Base-by-base conservation (phyloP, 169 alveolate genomes). In the Plasmodium fragile region DNA sequence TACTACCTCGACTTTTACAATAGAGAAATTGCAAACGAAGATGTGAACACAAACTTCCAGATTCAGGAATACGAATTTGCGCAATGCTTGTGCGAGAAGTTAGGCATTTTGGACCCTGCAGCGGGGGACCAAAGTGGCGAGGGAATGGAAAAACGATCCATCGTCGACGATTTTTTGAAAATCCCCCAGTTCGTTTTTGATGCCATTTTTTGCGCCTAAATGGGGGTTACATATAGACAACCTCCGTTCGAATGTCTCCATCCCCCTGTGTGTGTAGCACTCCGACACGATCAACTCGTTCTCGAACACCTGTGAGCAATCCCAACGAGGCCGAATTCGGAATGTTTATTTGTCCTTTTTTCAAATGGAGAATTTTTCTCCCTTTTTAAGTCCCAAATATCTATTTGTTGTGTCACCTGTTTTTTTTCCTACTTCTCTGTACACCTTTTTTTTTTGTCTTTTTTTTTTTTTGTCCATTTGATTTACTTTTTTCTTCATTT, bases 171-270 rank as follows among this genome's bases (percentile, higher is more conserved):
- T 59, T 89, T 89, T 78, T 18, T 59, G 8, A 78, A 89, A 16
- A 89, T 89, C 36, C 94, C 94, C 0, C 59, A 39, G 36, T 89
- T 89, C 55, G 71, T 89, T 89, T 89, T 89, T 43, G 75, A 59
- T 16, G 18, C 94, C n/a, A 78, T 89, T 78, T 77, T 89, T 77
- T 78, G 30, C 59, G 78, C 84, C 1, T 85, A 85, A 75, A 71
- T 71, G 55, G 70, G 25, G 6, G 41, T 16, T 49, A 13, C 59
- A 49, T 49, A 13, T 22, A 49, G 22, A 49, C 22, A 49, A 7
- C 7, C 59, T 13, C 59, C 59, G 22, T 22, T 0, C 3, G 25
- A 16, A 49, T 49, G 5, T 49, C 25, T 7, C 59, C 22, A 11
- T 11, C 59, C 4, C 22, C 59, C 59, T 49, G 59, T 49, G 59